Base-by-base conservation (phyloP, 2,329 filamentous ascomycete species). In the Teratosphaeria nubilosa region DNA sequence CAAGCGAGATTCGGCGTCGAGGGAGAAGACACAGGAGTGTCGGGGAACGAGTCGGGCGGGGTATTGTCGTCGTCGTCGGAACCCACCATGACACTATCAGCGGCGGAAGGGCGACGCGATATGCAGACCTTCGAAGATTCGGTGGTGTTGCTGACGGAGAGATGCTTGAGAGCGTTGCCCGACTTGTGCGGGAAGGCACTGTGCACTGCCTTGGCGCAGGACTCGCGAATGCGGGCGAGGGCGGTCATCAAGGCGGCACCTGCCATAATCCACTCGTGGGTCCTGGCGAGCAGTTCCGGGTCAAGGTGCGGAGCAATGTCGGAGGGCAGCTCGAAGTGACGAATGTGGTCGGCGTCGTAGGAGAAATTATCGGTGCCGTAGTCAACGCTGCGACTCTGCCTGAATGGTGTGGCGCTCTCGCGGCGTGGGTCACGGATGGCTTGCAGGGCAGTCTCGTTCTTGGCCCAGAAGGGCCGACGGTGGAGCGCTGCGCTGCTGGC, bases 181-280 rank as follows among this genome's bases (percentile, higher is more conserved):
- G 27, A 30, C 16, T 55, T 60, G 58, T 66, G 64, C 9, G 71
- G 71, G 58, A 69, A 72, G 53, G 66, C 70, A 51, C 65, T 63
- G 45, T 66, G 53, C 53, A 69, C 56, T 50, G 70, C 72, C 60
- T 73, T 61, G 53, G 64, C 60, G 63, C 70, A 69, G 16, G 73
- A 65, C 31, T 65, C 63, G 10, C 67, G 61, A 52, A 73, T 66
- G 30, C 72, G 70, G 31, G 68, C 68, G 41, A 75, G 64, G 59
- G 74, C 69, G 53, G 76, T 78, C 62, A 71, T 68, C 34, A 78
- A 72, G 41, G 76, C 76, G 20, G 77, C 77, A 50, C 74, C 76
- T 55, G 75, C 71, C 53, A 73, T 72, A 62, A 74, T 72, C 65
- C 78, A 71, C 32, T 71, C 67, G 4, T 70, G 65, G 31, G 76